These are phyloP conservation scores for Afroboletus lepidellus DNA, from an alignment of 1,284 basidiomycete species.

Conservation along the genomic window DNA sequence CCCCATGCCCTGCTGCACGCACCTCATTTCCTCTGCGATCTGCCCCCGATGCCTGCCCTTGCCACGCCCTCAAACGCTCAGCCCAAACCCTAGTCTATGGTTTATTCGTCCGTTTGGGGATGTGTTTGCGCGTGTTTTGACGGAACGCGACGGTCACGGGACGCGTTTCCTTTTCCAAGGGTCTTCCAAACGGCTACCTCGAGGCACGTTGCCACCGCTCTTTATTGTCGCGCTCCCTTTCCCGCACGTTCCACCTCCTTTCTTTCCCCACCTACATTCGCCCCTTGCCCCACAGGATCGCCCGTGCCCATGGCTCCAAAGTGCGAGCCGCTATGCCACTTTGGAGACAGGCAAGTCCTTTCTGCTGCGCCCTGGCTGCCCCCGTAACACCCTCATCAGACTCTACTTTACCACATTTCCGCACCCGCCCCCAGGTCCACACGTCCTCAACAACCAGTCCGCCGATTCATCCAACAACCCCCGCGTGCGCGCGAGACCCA, in stretches of 20 bases:
- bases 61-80: too few relatives aligned
- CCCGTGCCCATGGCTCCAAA: conserved; percentile 43
- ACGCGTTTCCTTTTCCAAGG: conserved; percentile 35
- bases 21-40: background rate
- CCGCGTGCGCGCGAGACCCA: conserved; percentile 56
- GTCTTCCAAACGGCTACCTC: conserved; percentile 25
- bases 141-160: conserved; percentile 38
- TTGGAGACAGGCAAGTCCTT: conserved; percentile 62
- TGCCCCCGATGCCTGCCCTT: background rate
- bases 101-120: conserved; percentile 7
- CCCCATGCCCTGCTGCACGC: conserved; percentile 18
- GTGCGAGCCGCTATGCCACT: conserved; percentile 75
- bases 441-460: conserved; percentile 57
- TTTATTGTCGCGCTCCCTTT: conserved; percentile 27
- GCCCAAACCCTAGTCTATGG: conserved; percentile 23
- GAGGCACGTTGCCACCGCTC: conserved; percentile 35
- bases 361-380: background rate
- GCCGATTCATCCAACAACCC: conserved; percentile 52
- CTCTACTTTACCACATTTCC: conserved; percentile 82
- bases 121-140: conserved; percentile 25
- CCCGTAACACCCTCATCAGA: conserved; percentile 39
- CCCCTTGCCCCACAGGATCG: background rate
- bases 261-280: background rate
- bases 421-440: conserved; percentile 63
- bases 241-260: conserved; percentile 5